Percentiles rank a stretch among this genome's conserved stretches.
Evolutionary conservation across 805 yeast species (phyloP).

Genomic region (Grigorovia transvaalensis): DNA sequence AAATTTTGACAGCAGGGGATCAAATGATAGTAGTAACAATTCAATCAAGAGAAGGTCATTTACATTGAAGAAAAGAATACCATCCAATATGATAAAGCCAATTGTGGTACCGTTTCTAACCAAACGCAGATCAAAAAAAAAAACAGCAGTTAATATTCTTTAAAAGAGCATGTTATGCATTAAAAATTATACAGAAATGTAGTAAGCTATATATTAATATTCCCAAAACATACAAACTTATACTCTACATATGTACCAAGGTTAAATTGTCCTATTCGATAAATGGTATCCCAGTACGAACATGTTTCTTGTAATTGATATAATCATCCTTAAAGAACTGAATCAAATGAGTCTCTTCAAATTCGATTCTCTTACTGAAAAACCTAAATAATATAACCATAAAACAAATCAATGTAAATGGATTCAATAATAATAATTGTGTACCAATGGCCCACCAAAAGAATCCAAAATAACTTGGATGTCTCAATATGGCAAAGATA

Average conservation of each 20-base stretch:
- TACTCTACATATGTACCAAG: too few relatives aligned
- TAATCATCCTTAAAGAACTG: slow-evolving; percentile 68
- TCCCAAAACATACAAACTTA: not conserved
- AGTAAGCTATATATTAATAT: too few relatives aligned
- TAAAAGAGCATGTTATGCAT: too few relatives aligned
- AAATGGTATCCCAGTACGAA: slow-evolving; percentile 59
- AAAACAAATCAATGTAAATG: slow-evolving; percentile 47
- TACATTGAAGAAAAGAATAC: not conserved
- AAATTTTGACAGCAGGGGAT: not conserved
- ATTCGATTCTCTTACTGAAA: slow-evolving; percentile 54
- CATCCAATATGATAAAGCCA: not conserved
- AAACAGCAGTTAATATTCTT: not conserved
- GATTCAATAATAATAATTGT: slow-evolving; percentile 61
- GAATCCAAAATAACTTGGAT: slow-evolving; percentile 88
- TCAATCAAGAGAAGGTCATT: not conserved
- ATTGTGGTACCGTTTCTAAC: not conserved
- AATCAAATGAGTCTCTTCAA: slow-evolving; percentile 58
- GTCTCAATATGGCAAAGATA: slow-evolving; percentile 56
- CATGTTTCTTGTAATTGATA: slow-evolving; percentile 36
- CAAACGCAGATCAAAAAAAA: not conserved
- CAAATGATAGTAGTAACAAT: not conserved
- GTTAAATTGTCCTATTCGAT: slow-evolving; percentile 18
- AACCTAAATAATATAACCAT: slow-evolving; percentile 52
- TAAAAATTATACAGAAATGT: too few relatives aligned
- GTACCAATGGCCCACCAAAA: slow-evolving; percentile 90